A percentile compares a stretch with the other conserved stretches of the same genome.
phyloP scores from a whole-genome alignment of 108 stramenopile species.

The Mediolabrus comicus region DNA sequence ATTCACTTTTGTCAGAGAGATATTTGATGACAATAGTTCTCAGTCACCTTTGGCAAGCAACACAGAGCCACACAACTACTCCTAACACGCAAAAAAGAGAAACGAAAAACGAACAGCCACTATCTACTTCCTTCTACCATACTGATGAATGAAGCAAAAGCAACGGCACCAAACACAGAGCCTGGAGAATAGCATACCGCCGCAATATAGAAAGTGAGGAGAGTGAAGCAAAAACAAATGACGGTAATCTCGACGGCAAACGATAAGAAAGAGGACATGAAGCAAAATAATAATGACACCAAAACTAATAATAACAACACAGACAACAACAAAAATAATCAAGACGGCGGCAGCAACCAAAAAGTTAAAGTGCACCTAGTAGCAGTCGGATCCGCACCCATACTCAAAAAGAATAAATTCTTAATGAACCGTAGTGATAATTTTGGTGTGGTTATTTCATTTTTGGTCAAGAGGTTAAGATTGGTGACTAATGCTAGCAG shows the following conservation, averaged over 20 bases:
- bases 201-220: too few relatives aligned
- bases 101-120: too few relatives aligned
- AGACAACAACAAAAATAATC: not conserved
- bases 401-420: slow-evolving; percentile 87
- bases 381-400: slow-evolving; percentile 80
- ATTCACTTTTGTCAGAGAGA: too few relatives aligned
- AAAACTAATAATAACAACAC: not conserved
- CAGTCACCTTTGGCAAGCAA: too few relatives aligned
- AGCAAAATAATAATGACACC: not conserved
- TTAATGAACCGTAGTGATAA: slow-evolving; percentile 64
- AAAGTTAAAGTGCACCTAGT: slow-evolving; percentile 90
- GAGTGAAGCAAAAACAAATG: too few relatives aligned
- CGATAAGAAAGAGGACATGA: not conserved
- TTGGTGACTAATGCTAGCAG: too few relatives aligned
- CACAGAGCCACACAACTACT: too few relatives aligned
- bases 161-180: too few relatives aligned
- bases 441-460: slow-evolving; percentile 63
- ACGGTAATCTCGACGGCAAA: not conserved
- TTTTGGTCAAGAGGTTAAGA: slow-evolving; percentile 76
- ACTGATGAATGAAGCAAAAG: too few relatives aligned
- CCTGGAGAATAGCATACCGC: too few relatives aligned
- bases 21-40: slow-evolving; percentile 2
- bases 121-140: too few relatives aligned
- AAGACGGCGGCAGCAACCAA: not conserved
- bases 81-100: too few relatives aligned